Base-by-base conservation (phyloP, 225 moss, liverwort and hornwort species). In the Pleurozium schreberi region DNA sequence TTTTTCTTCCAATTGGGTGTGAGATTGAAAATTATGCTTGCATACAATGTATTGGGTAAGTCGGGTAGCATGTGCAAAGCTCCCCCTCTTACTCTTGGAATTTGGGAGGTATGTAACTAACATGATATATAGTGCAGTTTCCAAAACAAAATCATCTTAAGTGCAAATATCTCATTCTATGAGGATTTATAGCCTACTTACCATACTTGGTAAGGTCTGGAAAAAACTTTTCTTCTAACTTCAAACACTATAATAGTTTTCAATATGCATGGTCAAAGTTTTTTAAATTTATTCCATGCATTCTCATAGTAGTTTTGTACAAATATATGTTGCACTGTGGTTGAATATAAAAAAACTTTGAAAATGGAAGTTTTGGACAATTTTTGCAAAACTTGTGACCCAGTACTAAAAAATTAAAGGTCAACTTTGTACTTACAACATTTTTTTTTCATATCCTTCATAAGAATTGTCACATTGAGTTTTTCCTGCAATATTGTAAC, bases 151-250 rank as follows among this genome's bases (percentile, higher is more conserved):
- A 12, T 34, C 5, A 21, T 21, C 2, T 34, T 0, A 19, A 19
- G 3, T 74, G 7, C 2, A 49, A 74, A 47, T 47, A 18, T 30
- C 4, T 10, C 6, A 47, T 6, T 73, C 16, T 30, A 10, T 18
- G 1, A 45, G 3, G 27, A 5, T 1, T 43, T 26, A 40, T 43
- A 28, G 3, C 17, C 45, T 28, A 73, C 1, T 16, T 27, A 73
- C 1, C 17, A 0, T 16, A 3, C 28, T 0, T 1, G 0, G 1
- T 2, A 27, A 71, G 71, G 16, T 43, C 2, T n/a, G 1, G 0
- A 30, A 16, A 73, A 73, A 28, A 10, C 3, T 27, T 28, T 17
- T 73, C 2, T 28, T 45, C 27, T 6, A 73, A 73, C 10, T 45
- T 28, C 28, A 43, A 43, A 26, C 10, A 6, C 28, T 16, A 27